A percentile compares a stretch with the other conserved stretches of the same genome.
Conservation (phyloP, 1,284 basidiomycete genomes). For the Trichosporon inkin region DNA sequence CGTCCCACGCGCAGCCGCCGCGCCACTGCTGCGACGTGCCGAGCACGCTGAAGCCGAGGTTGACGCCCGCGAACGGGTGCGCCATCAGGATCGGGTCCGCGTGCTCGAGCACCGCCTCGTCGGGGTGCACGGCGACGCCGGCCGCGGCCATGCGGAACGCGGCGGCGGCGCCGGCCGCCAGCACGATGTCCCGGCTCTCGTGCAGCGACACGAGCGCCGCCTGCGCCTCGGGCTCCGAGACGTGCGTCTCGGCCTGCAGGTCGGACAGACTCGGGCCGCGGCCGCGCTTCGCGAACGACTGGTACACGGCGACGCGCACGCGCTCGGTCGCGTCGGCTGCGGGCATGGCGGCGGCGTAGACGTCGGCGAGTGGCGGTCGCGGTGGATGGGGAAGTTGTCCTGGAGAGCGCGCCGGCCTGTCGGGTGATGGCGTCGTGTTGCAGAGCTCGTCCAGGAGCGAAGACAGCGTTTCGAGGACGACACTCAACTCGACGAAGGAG, state of each 20-base stretch:
- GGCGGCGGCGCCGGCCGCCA: background rate
- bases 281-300: background rate
- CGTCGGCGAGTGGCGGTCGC: background rate
- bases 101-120: background rate
- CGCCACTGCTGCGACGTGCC: background rate
- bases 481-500: too few species aligned
- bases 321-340: background rate
- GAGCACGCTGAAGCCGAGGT: slow-evolving; percentile 17
- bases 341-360: background rate
- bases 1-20: slow-evolving; percentile 15
- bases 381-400: background rate
- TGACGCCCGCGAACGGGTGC: slow-evolving; percentile 14
- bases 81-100: slow-evolving; percentile 9
- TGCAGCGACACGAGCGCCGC: background rate
- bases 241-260: background rate
- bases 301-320: slow-evolving; percentile 12
- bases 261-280: background rate
- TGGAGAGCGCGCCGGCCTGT: too few species aligned
- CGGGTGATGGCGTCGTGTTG: too few species aligned
- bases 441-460: too few species aligned
- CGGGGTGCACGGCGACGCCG: background rate
- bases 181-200: slow-evolving; percentile 4
- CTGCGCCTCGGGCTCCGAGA: background rate
- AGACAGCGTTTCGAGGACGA: too few species aligned
- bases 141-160: background rate